A percentile compares a stretch with the other conserved stretches of the same genome.
These are phyloP conservation scores for Strobilomyces dryophilus DNA, from an alignment of 768 basidiomycete species.

Conservation along the genomic window DNA sequence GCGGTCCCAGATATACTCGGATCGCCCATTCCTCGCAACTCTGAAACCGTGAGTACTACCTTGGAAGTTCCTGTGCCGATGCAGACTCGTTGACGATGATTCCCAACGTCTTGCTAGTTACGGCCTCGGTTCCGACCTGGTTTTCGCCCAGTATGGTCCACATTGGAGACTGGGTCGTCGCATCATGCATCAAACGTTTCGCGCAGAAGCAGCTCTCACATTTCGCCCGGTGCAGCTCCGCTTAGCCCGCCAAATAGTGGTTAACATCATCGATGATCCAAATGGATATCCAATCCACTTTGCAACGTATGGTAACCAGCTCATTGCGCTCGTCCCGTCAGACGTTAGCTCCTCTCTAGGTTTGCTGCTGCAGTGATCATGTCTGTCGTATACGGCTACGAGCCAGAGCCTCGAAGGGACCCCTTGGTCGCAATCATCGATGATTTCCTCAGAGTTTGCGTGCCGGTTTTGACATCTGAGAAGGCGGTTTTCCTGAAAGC, in stretches of 20 bases:
- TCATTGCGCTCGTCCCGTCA: background rate
- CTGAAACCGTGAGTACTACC: background rate
- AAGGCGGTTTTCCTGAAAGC: constrained; percentile 7
- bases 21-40: background rate
- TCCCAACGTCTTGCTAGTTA: background rate
- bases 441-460: background rate
- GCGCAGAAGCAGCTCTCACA: background rate
- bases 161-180: background rate
- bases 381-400: constrained; percentile 11
- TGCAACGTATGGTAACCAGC: background rate
- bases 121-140: background rate
- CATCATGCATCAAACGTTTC: background rate
- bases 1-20: background rate
- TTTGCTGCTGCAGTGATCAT: constrained; percentile 29
- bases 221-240: background rate
- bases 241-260: background rate
- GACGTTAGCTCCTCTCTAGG: constrained; percentile 10
- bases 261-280: background rate
- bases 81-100: too few species aligned
- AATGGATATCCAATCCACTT: background rate
- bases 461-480: constrained; percentile 5
- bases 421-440: background rate
- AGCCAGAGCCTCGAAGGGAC: background rate
- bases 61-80: background rate
- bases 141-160: background rate